Percentiles rank a stretch among this genome's conserved stretches.
phyloP scores from a whole-genome alignment of 192 early-diverging fungal genomes.

The Podila horticola region DNA sequence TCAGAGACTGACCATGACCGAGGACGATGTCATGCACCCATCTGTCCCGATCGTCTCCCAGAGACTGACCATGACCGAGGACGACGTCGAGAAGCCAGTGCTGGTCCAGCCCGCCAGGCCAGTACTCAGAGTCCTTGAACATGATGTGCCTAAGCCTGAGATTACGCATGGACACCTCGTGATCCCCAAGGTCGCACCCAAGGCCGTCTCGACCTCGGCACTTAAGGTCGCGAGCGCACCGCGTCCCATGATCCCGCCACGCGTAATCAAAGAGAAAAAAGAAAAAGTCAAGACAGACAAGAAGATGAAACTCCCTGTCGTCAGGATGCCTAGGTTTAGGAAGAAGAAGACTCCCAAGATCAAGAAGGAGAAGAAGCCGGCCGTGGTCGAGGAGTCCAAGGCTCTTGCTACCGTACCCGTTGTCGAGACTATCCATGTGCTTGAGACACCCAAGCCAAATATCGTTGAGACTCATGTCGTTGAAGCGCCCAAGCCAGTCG shows the following conservation, averaged over 20 bases:
- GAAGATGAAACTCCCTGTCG: constrained; percentile 1
- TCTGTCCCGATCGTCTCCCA: constrained; percentile 4
- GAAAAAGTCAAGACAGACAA: constrained; percentile 1
- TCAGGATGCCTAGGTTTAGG: background rate
- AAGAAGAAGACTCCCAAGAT: constrained; percentile 5
- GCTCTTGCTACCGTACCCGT: background rate
- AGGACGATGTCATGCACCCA: constrained; percentile 37
- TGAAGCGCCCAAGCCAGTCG: background rate
- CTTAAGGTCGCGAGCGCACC: constrained; percentile 14
- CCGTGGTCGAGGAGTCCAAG: background rate
- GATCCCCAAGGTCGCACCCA: constrained; percentile 5
- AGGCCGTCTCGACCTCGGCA: constrained; percentile 4
- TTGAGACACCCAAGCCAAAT: background rate
- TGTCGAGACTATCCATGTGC: background rate
- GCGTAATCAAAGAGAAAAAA: constrained; percentile 1
- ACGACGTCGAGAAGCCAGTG: constrained; percentile 20
- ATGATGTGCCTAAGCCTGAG: constrained; percentile 26
- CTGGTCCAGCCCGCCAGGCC: constrained; percentile 1
- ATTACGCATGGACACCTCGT: constrained; percentile 12
- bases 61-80: constrained; percentile 12
- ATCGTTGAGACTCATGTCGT: background rate
- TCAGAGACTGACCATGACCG: background rate
- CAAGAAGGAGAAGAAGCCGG: background rate
- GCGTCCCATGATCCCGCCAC: constrained; percentile 18
- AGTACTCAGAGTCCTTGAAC: constrained; percentile 3